Conservation (phyloP, 345 rosid species). For the Tarenaya hassleriana region DNA sequence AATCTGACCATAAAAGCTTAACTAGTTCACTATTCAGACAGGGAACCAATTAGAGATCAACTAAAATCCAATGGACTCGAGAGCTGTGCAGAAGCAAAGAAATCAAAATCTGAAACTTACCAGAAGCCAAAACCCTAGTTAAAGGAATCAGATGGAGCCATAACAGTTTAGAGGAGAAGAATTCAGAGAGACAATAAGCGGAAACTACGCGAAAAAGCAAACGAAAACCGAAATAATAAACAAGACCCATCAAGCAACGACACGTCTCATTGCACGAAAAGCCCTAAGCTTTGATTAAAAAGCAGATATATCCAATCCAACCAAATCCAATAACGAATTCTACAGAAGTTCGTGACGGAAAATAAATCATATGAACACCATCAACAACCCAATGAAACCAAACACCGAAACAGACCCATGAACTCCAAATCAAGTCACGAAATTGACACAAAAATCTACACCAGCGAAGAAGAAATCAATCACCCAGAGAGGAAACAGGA, state of each 20-base stretch:
- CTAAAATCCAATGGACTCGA: no score
- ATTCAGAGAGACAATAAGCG: conserved; percentile 1
- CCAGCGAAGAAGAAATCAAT: not conserved
- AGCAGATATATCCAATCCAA: conserved; percentile 8
- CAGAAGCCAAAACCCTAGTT: no score
- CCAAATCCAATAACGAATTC: conserved; percentile 10
- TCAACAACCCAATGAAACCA: conserved; percentile 4
- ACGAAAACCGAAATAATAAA: not conserved
- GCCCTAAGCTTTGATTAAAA: conserved; percentile 8
- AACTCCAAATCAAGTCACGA: conserved; percentile 1
- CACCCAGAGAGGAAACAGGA: not conserved
- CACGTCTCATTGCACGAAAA: conserved; percentile 22
- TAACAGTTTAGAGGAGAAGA: not conserved
- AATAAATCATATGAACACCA: conserved; percentile 1
- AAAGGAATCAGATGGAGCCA: no score
- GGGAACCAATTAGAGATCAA: no score
- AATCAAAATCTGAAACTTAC: no score
- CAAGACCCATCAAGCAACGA: conserved; percentile 16
- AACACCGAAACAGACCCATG: conserved; percentile 25
- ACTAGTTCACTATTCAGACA: no score
- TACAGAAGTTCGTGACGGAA: conserved; percentile 16
- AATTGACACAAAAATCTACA: conserved; percentile 4
- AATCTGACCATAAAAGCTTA: no score
- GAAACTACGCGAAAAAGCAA: not conserved
- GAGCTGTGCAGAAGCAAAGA: no score